Evolutionary conservation across 2,329 filamentous ascomycete species (phyloP).

Genomic region (Cladosporium colombiae): DNA sequence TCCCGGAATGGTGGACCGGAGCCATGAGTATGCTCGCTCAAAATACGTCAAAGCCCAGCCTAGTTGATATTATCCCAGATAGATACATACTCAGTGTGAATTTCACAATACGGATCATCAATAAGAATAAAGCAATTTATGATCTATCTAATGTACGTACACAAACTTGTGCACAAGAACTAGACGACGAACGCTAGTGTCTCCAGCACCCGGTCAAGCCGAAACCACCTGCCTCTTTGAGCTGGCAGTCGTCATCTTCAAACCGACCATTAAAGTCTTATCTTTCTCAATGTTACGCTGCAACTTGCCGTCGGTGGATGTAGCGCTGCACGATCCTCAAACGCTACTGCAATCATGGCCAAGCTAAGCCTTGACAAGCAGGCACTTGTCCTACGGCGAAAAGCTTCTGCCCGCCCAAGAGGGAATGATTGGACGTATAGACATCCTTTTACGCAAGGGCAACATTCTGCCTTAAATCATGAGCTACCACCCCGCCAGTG

Average conservation of each 20-base stretch:
- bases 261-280: not conserved
- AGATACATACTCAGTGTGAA: too few species aligned
- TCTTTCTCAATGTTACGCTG: constrained; percentile 1
- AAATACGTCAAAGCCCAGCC: too few species aligned
- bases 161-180: not conserved
- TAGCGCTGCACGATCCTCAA: not conserved
- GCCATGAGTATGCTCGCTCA: too few species aligned
- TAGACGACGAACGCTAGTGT: not conserved
- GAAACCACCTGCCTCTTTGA: not conserved
- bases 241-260: not conserved
- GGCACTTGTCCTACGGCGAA: not conserved
- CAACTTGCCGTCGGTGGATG: not conserved
- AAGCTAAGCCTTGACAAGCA: constrained; percentile 20
- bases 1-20: too few species aligned
- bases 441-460: constrained; percentile 7
- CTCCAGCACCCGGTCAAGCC: not conserved
- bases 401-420: constrained; percentile 6
- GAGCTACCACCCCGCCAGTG: not conserved
- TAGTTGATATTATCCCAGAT: too few species aligned
- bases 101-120: too few species aligned
- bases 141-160: not conserved
- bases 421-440: not conserved
- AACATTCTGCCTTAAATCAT: not conserved
- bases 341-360: constrained; percentile 9
- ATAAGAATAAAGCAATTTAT: too few species aligned